Conservation (phyloP, 164 flowering plant species). For the Nymphaea colorata region DNA sequence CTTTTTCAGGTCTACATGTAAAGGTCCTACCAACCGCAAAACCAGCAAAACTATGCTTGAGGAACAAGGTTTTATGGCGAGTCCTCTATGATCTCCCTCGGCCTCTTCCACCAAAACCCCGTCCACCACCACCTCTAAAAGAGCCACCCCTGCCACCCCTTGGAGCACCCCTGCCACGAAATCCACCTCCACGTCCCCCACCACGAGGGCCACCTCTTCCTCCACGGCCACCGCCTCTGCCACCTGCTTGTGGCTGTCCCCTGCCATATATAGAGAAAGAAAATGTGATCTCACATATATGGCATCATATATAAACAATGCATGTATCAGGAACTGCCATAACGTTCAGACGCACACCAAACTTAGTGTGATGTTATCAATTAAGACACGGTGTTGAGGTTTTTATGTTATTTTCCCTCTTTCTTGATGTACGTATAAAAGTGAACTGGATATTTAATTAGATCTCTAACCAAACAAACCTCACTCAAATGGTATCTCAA, state of each 20-base stretch:
- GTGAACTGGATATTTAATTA: no score
- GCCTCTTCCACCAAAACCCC: conserved; percentile 36
- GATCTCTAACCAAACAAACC: no score
- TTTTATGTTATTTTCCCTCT: no score
- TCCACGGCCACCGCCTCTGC: conserved; percentile 36
- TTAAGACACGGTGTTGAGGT: no score
- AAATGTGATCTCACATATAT: neutral
- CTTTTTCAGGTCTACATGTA: neutral
- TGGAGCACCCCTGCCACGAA: conserved; percentile 43
- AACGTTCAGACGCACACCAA: neutral
- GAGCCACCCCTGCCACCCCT: conserved; percentile 43
- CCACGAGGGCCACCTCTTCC: conserved; percentile 32
- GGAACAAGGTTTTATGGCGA: no score
- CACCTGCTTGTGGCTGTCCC: conserved; percentile 24
- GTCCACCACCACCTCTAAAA: conserved; percentile 33
- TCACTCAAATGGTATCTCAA: no score
- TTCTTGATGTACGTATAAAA: no score
- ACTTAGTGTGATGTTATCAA: neutral
- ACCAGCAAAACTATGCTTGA: no score
- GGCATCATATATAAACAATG: neutral
- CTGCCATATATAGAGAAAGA: conserved; percentile 10
- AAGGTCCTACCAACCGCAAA: no score
- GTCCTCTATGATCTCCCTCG: conserved; percentile 3
- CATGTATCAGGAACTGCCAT: neutral
- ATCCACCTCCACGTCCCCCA: conserved; percentile 26